These are phyloP conservation scores for Volutella citrinella DNA, from an alignment of 2,329 filamentous ascomycete genomes.

Conservation along the genomic window DNA sequence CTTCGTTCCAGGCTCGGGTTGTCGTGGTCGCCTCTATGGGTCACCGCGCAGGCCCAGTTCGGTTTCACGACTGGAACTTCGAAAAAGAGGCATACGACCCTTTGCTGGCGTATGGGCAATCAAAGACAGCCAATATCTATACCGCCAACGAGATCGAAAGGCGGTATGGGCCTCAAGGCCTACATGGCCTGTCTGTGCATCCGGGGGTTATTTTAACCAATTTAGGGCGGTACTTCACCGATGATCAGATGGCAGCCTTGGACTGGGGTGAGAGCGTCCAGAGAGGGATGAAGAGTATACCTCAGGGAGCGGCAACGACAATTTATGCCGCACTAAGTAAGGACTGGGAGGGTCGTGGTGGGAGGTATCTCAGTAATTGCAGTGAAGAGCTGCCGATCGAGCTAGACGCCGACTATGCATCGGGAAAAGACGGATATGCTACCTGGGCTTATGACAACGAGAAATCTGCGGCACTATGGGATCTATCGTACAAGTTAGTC, in stretches of 20 bases:
- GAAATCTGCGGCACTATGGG: background rate
- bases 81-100: background rate
- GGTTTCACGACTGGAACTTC: background rate
- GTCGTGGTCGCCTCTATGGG: background rate
- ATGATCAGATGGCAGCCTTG: background rate
- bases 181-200: background rate
- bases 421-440: background rate
- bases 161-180: background rate
- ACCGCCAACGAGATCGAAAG: slow-evolving; percentile 1
- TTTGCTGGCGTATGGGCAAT: no score
- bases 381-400: background rate
- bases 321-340: background rate
- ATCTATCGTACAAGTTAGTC: background rate
- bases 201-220: background rate
- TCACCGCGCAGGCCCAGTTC: background rate
- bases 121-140: slow-evolving; percentile 1
- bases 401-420: background rate
- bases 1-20: background rate
- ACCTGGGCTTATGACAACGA: background rate
- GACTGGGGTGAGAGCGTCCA: background rate
- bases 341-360: slow-evolving; percentile 1
- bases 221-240: background rate
- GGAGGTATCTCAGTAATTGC: background rate
- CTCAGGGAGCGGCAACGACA: slow-evolving; percentile 1
- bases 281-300: background rate